phyloP scores from a whole-genome alignment of 148 eudicot genomes.

The Rhododendron mucronatum region DNA sequence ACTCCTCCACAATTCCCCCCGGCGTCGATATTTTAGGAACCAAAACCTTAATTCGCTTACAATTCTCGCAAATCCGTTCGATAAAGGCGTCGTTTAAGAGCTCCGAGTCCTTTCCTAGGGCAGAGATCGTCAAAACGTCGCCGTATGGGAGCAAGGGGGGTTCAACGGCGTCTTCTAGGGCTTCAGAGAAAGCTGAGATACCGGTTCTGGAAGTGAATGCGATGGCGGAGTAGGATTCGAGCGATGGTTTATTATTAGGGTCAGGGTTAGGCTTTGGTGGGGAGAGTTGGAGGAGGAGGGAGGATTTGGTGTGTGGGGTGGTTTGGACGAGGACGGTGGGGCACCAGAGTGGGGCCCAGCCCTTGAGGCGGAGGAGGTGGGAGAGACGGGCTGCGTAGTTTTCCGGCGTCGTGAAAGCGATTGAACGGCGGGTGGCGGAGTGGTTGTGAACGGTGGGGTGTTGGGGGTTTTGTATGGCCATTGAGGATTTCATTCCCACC shows the following conservation, averaged over 20 bases:
- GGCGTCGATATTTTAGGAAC: conserved; percentile 60
- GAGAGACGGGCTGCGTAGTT: conserved; percentile 68
- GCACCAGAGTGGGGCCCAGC: conserved; percentile 67
- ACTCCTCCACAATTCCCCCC: conserved; percentile 44
- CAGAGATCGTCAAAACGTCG: conserved; percentile 37
- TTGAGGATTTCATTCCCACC: background rate
- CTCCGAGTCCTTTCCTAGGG: conserved; percentile 70
- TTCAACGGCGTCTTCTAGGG: conserved; percentile 18
- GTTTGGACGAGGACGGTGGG: conserved; percentile 61
- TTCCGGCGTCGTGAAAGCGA: conserved; percentile 78
- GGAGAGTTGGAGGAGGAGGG: conserved; percentile 26
- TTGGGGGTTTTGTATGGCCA: background rate
- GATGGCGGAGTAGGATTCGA: conserved; percentile 55
- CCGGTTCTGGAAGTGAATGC: conserved; percentile 86
- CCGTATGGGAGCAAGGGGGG: conserved; percentile 32
- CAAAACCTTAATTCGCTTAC: conserved; percentile 36
- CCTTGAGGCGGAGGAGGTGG: conserved; percentile 37
- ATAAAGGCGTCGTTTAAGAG: conserved; percentile 37
- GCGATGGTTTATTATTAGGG: conserved; percentile 15
- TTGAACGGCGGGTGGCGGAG: conserved; percentile 22
- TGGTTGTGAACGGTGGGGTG: background rate
- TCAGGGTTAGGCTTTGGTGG: conserved; percentile 10
- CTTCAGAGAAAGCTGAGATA: conserved; percentile 58
- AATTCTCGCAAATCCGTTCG: conserved; percentile 24
- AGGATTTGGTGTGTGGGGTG: conserved; percentile 41